Percentiles rank a stretch among this genome's conserved stretches.
Conservation (phyloP, 2,329 filamentous ascomycete genomes). For the Aspergillus fructus region DNA sequence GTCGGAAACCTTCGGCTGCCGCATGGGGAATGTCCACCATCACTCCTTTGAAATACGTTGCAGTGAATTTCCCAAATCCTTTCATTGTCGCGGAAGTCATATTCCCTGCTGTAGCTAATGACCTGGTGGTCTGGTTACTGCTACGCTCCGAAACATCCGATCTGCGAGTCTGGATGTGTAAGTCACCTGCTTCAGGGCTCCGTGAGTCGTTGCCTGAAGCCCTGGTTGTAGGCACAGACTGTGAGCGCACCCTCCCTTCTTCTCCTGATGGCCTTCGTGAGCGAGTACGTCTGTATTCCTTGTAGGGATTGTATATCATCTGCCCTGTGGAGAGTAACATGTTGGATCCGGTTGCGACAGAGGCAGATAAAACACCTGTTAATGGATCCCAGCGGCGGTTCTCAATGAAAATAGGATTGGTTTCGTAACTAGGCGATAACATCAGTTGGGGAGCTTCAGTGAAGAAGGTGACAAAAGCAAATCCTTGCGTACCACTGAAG, state of each 20-base stretch:
- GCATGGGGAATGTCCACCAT: slow-evolving; percentile 40
- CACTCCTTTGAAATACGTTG: slow-evolving; percentile 30
- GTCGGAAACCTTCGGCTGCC: slow-evolving; percentile 35
- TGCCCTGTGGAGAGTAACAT: slow-evolving; percentile 25
- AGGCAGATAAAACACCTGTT: slow-evolving; percentile 27
- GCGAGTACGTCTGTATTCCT: slow-evolving; percentile 19
- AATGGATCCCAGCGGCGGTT: slow-evolving; percentile 37
- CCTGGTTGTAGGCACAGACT: neutral
- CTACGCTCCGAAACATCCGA: neutral
- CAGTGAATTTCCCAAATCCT: slow-evolving; percentile 26
- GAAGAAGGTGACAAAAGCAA: neutral
- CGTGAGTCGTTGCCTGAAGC: neutral
- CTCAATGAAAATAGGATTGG: slow-evolving; percentile 33
- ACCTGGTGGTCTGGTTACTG: neutral
- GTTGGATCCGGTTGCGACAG: slow-evolving; percentile 25
- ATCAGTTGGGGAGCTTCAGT: neutral
- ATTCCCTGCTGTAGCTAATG: slow-evolving; percentile 4
- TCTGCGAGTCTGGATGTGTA: neutral
- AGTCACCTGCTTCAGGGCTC: neutral
- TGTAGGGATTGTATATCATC: slow-evolving; percentile 30
- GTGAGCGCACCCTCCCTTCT: neutral
- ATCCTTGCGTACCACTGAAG: slow-evolving; percentile 20
- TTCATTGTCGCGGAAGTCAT: slow-evolving; percentile 20
- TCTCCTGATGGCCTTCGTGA: neutral
- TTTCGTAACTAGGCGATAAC: slow-evolving; percentile 19